Evolutionary conservation across 2,329 filamentous ascomycete species (phyloP), one percentile per base, ranked within the genome.

Genomic region (Epichloe baconii): DNA sequence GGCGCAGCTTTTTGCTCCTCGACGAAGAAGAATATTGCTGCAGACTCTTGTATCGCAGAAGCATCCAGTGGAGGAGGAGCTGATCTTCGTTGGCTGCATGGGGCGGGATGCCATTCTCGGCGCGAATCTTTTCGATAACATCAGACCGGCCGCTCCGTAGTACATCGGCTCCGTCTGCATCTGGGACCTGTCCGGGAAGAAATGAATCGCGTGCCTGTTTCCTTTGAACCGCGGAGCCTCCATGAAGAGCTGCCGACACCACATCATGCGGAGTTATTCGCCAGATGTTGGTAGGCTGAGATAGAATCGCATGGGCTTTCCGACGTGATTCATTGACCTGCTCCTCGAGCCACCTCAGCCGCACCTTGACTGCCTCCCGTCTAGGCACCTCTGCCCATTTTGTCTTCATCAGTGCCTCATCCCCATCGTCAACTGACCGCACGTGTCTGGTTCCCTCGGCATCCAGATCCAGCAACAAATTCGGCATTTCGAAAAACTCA

Each of bases 381-480:
- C 55, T 58, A 5, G 55, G 57, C 37, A 58, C 52, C 10, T 53
- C 44, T 34, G 47, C 57, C 66, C 67, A 73, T 51, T 55, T 61
- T 17, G 53, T 56, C 40, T 38, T 44, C 53, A 66, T 62, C 3
- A 48, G 55, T n/a, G 55, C 59, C 49, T 71, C 70, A 44, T 73
- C 64, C 4, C 57, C 55, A 3, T 66, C 56, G 44, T 68, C 62
- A 50, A 64, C 71, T 2, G 62, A 58, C 31, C 75, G 72, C 40
- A 78, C 74, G 45, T 66, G 60, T 1, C 58, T 63, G 55, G 59
- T 71, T 19, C 71, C 66, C 53, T 72, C 68, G 44, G 73, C 71
- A 55, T 79, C 77, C 40, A 80, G 72, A 52, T 80, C 74, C 40
- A 80, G 66, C 3, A 78, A 59, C 11, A 73, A 54, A 17, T 66